Conservation (phyloP, 106 monocot genomes). For the Narthecium ossifragum region DNA sequence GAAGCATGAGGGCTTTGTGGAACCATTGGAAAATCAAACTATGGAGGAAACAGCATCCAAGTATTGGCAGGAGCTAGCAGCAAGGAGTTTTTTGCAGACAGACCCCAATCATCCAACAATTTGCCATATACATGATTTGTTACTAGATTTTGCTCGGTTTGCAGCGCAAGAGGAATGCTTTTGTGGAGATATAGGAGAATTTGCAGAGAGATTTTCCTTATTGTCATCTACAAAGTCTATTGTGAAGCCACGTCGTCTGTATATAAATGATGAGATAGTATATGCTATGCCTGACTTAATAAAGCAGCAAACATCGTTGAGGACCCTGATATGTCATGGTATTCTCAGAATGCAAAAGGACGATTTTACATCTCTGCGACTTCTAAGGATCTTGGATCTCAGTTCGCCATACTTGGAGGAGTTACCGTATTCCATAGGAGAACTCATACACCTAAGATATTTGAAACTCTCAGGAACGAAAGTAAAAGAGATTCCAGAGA, state of each 20-base stretch:
- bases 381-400: slow-evolving; percentile 25
- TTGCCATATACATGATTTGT: slow-evolving; percentile 35
- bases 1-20: slow-evolving; percentile 35
- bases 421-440: slow-evolving; percentile 21
- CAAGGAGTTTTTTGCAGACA: slow-evolving; percentile 23
- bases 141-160: slow-evolving; percentile 18
- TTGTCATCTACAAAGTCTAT: neutral
- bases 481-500: slow-evolving; percentile 29
- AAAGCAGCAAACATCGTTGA: slow-evolving; percentile 19
- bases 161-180: slow-evolving; percentile 12
- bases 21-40: neutral
- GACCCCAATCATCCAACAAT: neutral
- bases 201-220: neutral
- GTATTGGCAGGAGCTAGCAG: slow-evolving; percentile 22
- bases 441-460: slow-evolving; percentile 30
- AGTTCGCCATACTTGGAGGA: slow-evolving; percentile 8
- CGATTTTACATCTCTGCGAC: slow-evolving; percentile 4
- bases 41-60: slow-evolving; percentile 21
- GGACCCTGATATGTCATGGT: slow-evolving; percentile 10
- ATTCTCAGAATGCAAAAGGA: slow-evolving; percentile 1
- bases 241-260: slow-evolving; percentile 1
- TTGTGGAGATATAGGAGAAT: neutral
- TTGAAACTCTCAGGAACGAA: slow-evolving; percentile 16
- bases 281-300: slow-evolving; percentile 4
- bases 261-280: neutral